Conservation (phyloP, 805 yeast genomes). For the Yueomyces sp. region DNA sequence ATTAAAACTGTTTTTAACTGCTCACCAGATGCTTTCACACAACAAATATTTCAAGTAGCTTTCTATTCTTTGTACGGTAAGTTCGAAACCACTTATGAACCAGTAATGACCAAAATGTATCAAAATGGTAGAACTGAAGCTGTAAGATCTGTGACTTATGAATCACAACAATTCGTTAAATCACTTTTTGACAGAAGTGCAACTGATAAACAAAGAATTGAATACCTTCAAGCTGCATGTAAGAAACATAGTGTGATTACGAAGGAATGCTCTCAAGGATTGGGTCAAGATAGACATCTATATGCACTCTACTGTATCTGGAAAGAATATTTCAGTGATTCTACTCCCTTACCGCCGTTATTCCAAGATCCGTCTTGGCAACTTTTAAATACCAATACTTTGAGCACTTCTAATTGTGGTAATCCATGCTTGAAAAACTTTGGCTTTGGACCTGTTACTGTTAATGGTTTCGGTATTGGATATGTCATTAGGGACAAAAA, state of each 20-base stretch:
- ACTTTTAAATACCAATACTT: constrained; percentile 60
- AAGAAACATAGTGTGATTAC: constrained; percentile 54
- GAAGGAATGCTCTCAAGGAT: constrained; percentile 54
- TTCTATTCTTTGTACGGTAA: constrained; percentile 86
- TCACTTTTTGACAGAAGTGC: constrained; percentile 64
- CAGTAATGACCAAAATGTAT: constrained; percentile 86
- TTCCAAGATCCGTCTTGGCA: constrained; percentile 87
- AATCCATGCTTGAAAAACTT: constrained; percentile 76
- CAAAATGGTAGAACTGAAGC: constrained; percentile 92
- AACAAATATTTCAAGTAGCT: constrained; percentile 87
- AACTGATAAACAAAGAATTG: constrained; percentile 41
- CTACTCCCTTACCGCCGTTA: constrained; percentile 45
- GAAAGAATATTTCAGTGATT: constrained; percentile 32
- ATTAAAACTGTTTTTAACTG: constrained; percentile 68
- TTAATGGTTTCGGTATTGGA: constrained; percentile 89
- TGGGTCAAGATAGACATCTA: constrained; percentile 87
- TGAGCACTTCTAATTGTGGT: constrained; percentile 84
- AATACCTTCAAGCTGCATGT: constrained; percentile 56
- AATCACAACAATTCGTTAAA: constrained; percentile 70
- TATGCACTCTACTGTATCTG: constrained; percentile 81
- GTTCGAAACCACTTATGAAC: constrained; percentile 89
- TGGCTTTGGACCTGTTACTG: constrained; percentile 85
- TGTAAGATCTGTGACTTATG: constrained; percentile 68
- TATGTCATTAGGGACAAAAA: constrained; percentile 75
- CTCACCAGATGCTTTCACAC: constrained; percentile 90